phyloP scores from a whole-genome alignment of 352 stramenopile species.

The Achlya hypogyna region DNA sequence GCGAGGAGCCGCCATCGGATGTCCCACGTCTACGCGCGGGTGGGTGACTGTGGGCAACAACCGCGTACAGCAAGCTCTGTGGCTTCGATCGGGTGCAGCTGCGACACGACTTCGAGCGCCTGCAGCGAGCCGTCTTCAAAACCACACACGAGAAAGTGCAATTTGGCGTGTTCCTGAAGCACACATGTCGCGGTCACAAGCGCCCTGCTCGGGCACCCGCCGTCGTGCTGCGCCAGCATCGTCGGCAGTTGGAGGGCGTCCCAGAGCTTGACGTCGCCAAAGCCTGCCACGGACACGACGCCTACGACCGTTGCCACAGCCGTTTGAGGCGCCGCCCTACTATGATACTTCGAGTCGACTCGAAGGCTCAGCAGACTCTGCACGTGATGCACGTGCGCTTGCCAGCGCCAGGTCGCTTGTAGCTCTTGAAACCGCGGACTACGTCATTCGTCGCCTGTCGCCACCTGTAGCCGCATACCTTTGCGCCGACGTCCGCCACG shows the following conservation, averaged over 20 bases:
- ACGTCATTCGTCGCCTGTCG: background rate
- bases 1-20: background rate
- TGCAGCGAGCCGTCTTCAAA: background rate
- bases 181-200: slow-evolving; percentile 8
- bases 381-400: background rate
- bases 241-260: background rate
- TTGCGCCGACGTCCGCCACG: background rate
- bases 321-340: background rate
- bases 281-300: background rate
- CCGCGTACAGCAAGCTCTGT: background rate
- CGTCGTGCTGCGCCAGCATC: background rate
- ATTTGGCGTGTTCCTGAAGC: background rate
- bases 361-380: background rate
- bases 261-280: slow-evolving; percentile 6
- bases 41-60: background rate
- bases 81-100: background rate
- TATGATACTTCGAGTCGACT: background rate
- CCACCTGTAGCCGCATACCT: background rate
- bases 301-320: background rate
- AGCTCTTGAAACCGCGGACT: background rate
- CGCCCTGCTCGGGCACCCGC: background rate
- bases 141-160: slow-evolving; percentile 4
- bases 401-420: background rate
- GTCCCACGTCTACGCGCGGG: slow-evolving; percentile 1
- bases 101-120: background rate